Evolutionary conservation across 2,329 filamentous ascomycete genomes (phyloP).

Genomic region (Setomelanomma holmii): DNA sequence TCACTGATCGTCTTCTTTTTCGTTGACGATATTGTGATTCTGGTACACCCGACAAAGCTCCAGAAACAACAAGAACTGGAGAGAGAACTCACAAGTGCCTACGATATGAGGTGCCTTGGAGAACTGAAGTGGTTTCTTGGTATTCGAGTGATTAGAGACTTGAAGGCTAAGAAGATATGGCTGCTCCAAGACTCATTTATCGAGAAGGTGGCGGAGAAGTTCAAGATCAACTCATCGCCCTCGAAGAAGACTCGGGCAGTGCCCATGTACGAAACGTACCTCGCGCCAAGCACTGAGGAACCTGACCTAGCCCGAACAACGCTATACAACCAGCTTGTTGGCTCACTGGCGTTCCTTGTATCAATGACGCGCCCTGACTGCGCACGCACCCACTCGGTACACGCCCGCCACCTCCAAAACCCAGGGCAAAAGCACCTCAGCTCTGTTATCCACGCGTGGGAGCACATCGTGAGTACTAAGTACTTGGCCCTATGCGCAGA

Average conservation of each 20-base stretch:
- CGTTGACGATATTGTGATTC: slow-evolving; percentile 16
- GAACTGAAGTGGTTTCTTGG: slow-evolving; percentile 13
- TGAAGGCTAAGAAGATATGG: slow-evolving; percentile 2
- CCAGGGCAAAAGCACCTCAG: slow-evolving; percentile 13
- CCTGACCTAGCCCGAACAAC: slow-evolving; percentile 8
- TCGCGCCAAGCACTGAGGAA: slow-evolving; percentile 1
- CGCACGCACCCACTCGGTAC: slow-evolving; percentile 8
- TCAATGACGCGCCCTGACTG: slow-evolving; percentile 19
- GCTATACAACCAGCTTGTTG: slow-evolving; percentile 22
- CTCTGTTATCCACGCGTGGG: not conserved
- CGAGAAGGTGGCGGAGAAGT: slow-evolving; percentile 19
- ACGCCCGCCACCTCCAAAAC: slow-evolving; percentile 19
- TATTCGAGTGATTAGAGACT: slow-evolving; percentile 13
- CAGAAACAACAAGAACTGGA: slow-evolving; percentile 4
- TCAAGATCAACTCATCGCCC: slow-evolving; percentile 8
- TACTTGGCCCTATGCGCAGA: slow-evolving; percentile 2
- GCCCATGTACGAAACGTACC: not conserved
- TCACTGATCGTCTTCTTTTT: slow-evolving; percentile 15
- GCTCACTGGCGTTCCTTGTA: slow-evolving; percentile 19
- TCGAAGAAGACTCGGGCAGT: not conserved
- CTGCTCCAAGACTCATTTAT: slow-evolving; percentile 21
- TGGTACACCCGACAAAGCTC: slow-evolving; percentile 6
- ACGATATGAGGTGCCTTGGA: slow-evolving; percentile 9
- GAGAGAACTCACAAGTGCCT: slow-evolving; percentile 2
- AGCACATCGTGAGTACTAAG: slow-evolving; percentile 5